Evolutionary conservation across 371 early-diverging fungal genomes (phyloP).

Genomic region (Catenaria anguillulae): DNA sequence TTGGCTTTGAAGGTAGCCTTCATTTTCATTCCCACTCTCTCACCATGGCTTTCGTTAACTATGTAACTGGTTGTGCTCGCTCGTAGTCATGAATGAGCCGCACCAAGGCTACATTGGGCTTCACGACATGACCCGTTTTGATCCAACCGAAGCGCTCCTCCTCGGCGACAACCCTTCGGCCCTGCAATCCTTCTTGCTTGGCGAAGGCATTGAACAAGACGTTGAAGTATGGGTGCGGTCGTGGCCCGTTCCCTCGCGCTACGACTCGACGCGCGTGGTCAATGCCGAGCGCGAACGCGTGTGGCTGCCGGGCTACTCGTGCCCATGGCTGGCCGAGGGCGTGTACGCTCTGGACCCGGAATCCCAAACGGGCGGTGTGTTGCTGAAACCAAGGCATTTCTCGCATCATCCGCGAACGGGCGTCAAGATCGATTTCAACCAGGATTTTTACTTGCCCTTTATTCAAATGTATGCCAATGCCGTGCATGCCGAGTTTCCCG

Average conservation of each 20-base stretch:
- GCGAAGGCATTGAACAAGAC: constrained; percentile 40
- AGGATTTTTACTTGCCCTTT: constrained; percentile 52
- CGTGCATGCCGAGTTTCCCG: constrained; percentile 35
- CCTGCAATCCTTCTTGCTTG: constrained; percentile 53
- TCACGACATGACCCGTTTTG: constrained; percentile 29
- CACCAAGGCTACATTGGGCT: constrained; percentile 42
- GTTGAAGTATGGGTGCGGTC: constrained; percentile 53
- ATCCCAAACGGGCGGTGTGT: constrained; percentile 2
- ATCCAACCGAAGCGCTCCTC: constrained; percentile 46
- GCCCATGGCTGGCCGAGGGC: constrained; percentile 61
- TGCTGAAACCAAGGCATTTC: constrained; percentile 46
- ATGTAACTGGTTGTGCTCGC: neutral
- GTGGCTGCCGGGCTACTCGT: constrained; percentile 40
- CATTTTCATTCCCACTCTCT: neutral
- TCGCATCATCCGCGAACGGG: constrained; percentile 41
- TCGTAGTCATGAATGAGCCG: constrained; percentile 59
- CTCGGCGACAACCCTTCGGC: constrained; percentile 54
- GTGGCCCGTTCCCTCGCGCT: constrained; percentile 56
- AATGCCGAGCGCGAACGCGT: constrained; percentile 38
- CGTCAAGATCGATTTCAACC: constrained; percentile 35
- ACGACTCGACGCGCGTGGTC: constrained; percentile 32
- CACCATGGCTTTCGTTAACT: neutral
- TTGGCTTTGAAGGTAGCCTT: constrained; percentile 42
- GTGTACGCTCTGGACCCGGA: constrained; percentile 45
- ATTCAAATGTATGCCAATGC: constrained; percentile 40